phyloP scores from a whole-genome alignment of 2,329 filamentous ascomycete species.

The Lojkania enalia region DNA sequence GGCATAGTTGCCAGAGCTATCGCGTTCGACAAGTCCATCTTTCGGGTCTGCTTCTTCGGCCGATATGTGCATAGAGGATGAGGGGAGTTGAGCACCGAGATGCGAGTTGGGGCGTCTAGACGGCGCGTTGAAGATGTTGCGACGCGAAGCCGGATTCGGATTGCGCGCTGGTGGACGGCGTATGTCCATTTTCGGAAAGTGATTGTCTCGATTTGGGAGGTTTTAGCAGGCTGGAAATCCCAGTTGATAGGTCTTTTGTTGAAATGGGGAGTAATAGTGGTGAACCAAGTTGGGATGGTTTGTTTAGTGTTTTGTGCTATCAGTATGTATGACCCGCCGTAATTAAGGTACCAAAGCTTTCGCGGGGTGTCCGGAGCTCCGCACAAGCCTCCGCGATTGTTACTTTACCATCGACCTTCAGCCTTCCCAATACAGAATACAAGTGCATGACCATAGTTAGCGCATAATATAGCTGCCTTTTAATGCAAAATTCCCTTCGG shows the following conservation, averaged over 20 bases:
- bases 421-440: too few species aligned
- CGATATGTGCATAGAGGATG: constrained; percentile 17
- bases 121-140: constrained; percentile 29
- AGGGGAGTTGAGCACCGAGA: constrained; percentile 10
- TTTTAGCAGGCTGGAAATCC: too few species aligned
- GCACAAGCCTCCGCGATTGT: too few species aligned
- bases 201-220: too few species aligned
- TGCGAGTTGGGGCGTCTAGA: constrained; percentile 27
- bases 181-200: constrained; percentile 17
- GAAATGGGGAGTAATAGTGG: neutral
- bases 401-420: too few species aligned
- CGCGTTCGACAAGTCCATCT: constrained; percentile 54
- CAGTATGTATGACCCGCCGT: neutral
- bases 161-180: constrained; percentile 31
- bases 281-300: neutral
- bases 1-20: constrained; percentile 54
- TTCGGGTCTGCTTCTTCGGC: constrained; percentile 37
- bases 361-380: neutral
- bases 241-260: too few species aligned
- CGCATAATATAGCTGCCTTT: too few species aligned
- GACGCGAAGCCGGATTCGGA: constrained; percentile 15
- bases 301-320: neutral
- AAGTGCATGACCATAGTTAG: too few species aligned
- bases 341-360: too few species aligned
- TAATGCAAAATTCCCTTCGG: too few species aligned